Base-by-base conservation (phyloP, 257 asterid genomes). In the Ehretia macrophylla region DNA sequence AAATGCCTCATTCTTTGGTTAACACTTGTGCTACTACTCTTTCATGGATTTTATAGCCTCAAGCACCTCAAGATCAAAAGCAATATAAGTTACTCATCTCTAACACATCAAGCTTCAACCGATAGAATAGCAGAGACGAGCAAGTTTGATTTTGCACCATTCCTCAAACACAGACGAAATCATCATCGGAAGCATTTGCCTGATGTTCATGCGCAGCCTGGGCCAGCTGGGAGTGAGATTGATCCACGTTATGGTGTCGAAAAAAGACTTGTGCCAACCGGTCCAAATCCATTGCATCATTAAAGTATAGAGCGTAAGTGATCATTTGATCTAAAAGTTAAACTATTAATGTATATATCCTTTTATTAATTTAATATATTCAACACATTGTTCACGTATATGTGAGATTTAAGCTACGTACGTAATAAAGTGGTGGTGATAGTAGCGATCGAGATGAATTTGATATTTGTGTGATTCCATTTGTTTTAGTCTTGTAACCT, bases 231-330 rank as follows among this genome's bases (percentile, higher is more conserved):
- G 59, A 16, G 54, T 19, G 78, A 76, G 32, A 74, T 79, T 32
- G 86, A 88, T 71, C 95, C 79, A 8, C 83, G 79, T 14, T 88
- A 85, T 19, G 96, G 93, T 4, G 93, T 69, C 8, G 93, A 79
- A 56, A 85, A 83, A 68, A 88, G 95, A 6, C 77, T 85, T 8
- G 90, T 88, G 16, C 96, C 96, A 0, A 66, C 79, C 23, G 96
- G 96, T 56, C 96, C 96, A 21, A 85, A 88, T 67, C 95, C 95
- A 4, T 75, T 88, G 77, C 96, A 88, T 60, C 89, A 88, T 68
- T 88, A 69, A 65, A 63, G 61, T 16, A 3, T n/a, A 48, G 19
- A 48, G 53, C 8, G 51, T 14, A 47, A 1, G 21, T 14, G 20
- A 47, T 47, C 0, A 14, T 47, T 0, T 2, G 17, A 45, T 13